Percentiles rank a stretch among this genome's conserved stretches.
phyloP scores from a whole-genome alignment of 768 basidiomycete species.

The Galerina sulciceps region DNA sequence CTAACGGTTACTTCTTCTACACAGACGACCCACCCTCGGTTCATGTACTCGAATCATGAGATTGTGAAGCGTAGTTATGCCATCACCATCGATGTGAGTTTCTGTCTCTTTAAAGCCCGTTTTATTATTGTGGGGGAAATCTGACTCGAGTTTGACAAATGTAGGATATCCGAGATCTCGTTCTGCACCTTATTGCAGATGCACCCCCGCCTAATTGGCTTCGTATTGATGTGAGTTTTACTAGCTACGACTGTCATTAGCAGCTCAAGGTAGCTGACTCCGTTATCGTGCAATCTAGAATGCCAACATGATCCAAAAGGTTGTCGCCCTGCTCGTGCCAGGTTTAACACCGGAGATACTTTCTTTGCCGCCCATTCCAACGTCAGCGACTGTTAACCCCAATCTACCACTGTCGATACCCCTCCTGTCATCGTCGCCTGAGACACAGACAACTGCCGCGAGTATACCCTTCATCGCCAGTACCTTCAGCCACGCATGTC shows the following conservation, averaged over 20 bases:
- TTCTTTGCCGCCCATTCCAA: conserved; percentile 70
- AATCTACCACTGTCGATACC: conserved; percentile 50
- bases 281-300: conserved; percentile 51
- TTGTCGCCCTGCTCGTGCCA: conserved; percentile 83
- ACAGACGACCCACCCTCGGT: conserved; percentile 64
- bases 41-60: conserved; percentile 82
- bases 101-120: neutral
- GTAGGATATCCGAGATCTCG: conserved; percentile 88
- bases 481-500: conserved; percentile 92
- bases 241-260: neutral
- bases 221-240: conserved; percentile 67
- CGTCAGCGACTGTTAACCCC: conserved; percentile 61
- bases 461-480: conserved; percentile 70
- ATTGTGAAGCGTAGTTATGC: conserved; percentile 75
- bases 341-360: conserved; percentile 82
- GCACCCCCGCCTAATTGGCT: conserved; percentile 89
- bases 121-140: neutral
- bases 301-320: conserved; percentile 70
- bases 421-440: conserved; percentile 29
- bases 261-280: conserved; percentile 2
- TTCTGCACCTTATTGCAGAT: conserved; percentile 81
- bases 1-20: conserved; percentile 13
- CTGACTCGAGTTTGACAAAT: neutral
- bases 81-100: conserved; percentile 79
- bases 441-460: conserved; percentile 25